phyloP scores from a whole-genome alignment of 108 stramenopile species.

The Parmales sp. region DNA sequence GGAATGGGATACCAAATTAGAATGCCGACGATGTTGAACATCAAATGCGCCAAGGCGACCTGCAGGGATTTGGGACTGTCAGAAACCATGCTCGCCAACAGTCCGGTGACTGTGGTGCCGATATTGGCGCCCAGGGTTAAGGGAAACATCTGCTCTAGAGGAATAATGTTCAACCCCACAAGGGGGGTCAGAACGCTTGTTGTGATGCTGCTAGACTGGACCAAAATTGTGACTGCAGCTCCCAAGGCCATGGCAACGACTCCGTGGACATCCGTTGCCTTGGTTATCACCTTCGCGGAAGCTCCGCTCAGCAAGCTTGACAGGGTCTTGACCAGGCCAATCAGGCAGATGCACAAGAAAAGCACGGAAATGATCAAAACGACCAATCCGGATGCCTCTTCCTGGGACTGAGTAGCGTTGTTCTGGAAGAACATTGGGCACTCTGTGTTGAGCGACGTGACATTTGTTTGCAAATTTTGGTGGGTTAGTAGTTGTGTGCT shows the following conservation, averaged over 20 bases:
- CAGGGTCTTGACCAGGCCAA: conserved; percentile 63
- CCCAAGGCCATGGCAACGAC: conserved; percentile 66
- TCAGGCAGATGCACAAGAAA: conserved; percentile 59
- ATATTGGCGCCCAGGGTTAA: conserved; percentile 79
- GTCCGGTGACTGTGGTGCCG: conserved; percentile 65
- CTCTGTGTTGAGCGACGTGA: conserved; percentile 41
- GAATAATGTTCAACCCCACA: conserved; percentile 58
- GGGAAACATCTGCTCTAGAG: conserved; percentile 58
- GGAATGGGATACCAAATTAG: conserved; percentile 73
- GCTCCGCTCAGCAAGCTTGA: conserved; percentile 59
- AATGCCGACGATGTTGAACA: conserved; percentile 73
- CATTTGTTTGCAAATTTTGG: conserved; percentile 33
- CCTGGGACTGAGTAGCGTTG: conserved; percentile 48
- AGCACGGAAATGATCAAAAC: conserved; percentile 56
- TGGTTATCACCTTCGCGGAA: conserved; percentile 66
- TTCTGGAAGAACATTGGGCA: conserved; percentile 71
- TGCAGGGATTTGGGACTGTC: conserved; percentile 48
- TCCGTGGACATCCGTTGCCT: conserved; percentile 75
- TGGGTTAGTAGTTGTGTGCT: background rate
- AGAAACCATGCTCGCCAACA: conserved; percentile 56
- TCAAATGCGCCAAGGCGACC: conserved; percentile 63
- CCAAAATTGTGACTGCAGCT: conserved; percentile 61
- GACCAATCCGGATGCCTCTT: conserved; percentile 53
- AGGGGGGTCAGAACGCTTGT: conserved; percentile 70
- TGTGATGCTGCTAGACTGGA: conserved; percentile 65